phyloP scores from a whole-genome alignment of 1,284 basidiomycete genomes.

The Hypsizygus ulmarius region DNA sequence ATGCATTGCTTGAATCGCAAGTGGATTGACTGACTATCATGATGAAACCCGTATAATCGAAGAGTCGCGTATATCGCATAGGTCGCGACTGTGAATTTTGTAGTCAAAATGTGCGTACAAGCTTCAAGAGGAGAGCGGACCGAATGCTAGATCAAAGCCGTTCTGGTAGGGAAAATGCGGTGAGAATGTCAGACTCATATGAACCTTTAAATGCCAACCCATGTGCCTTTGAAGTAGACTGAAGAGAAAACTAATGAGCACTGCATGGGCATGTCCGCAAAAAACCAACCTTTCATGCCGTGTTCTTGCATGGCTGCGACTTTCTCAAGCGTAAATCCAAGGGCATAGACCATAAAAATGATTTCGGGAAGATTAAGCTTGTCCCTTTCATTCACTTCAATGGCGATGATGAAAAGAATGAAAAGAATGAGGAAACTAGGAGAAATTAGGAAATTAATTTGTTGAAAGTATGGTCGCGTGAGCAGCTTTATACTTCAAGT shows the following conservation, averaged over 20 bases:
- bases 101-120: background rate
- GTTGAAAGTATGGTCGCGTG: background rate
- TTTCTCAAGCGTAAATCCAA: slow-evolving; percentile 90
- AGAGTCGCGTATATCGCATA: slow-evolving; percentile 75
- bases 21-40: slow-evolving; percentile 42
- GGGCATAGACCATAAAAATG: slow-evolving; percentile 78
- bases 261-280: background rate
- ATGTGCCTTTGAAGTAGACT: slow-evolving; percentile 83
- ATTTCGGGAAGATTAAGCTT: slow-evolving; percentile 64
- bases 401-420: slow-evolving; percentile 77
- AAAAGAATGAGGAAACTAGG: slow-evolving; percentile 82
- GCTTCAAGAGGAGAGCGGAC: slow-evolving; percentile 35
- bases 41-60: slow-evolving; percentile 69
- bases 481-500: slow-evolving; percentile 56
- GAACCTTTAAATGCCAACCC: slow-evolving; percentile 45
- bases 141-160: slow-evolving; percentile 87
- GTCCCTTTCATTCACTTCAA: slow-evolving; percentile 68
- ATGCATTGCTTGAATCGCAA: background rate
- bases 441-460: slow-evolving; percentile 33
- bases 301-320: slow-evolving; percentile 93
- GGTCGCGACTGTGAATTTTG: slow-evolving; percentile 55
- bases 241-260: slow-evolving; percentile 6
- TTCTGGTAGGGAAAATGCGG: slow-evolving; percentile 53
- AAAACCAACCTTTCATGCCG: slow-evolving; percentile 67
- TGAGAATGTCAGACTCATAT: background rate